A percentile compares a stretch with the other conserved stretches of the same genome.
Evolutionary conservation across 495 filamentous ascomycete genomes (phyloP).

Genomic region (Cudoniella acicularis): DNA sequence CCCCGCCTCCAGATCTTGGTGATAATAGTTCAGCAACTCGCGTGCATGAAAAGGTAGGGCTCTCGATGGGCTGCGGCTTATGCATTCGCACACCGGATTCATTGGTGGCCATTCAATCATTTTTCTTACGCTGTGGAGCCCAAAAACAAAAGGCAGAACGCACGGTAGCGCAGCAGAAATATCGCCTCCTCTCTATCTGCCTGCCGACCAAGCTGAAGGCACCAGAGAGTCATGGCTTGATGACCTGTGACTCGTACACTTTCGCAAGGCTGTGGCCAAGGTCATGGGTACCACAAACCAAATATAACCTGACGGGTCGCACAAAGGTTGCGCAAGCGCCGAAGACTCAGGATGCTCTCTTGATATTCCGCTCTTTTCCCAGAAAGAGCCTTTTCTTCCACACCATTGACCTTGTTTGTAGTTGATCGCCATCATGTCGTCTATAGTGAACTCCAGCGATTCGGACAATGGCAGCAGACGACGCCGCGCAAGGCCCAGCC

Average conservation of each 20-base stretch:
- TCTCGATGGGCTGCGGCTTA: background rate
- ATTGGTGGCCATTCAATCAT: background rate
- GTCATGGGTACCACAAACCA: background rate
- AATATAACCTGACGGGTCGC: constrained; percentile 9
- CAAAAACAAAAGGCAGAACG: background rate
- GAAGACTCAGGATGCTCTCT: no score
- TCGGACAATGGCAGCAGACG: constrained; percentile 1
- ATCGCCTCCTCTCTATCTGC: background rate
- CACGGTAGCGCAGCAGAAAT: no score
- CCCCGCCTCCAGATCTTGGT: background rate
- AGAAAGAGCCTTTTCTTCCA: background rate
- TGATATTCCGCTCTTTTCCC: background rate
- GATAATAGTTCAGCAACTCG: background rate
- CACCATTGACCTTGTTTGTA: constrained; percentile 2
- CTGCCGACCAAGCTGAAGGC: background rate
- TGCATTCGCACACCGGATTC: background rate
- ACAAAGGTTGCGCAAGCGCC: background rate
- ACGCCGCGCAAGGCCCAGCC: background rate
- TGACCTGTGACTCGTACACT: background rate
- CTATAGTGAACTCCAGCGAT: constrained; percentile 6
- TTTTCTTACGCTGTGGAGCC: background rate
- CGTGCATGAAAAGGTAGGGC: background rate
- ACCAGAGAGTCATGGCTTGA: background rate
- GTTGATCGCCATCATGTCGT: constrained; percentile 4
- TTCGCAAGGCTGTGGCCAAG: constrained; percentile 14